Base-by-base conservation (phyloP, 192 early-diverging fungal genomes). In the Coemansia sp. region DNA sequence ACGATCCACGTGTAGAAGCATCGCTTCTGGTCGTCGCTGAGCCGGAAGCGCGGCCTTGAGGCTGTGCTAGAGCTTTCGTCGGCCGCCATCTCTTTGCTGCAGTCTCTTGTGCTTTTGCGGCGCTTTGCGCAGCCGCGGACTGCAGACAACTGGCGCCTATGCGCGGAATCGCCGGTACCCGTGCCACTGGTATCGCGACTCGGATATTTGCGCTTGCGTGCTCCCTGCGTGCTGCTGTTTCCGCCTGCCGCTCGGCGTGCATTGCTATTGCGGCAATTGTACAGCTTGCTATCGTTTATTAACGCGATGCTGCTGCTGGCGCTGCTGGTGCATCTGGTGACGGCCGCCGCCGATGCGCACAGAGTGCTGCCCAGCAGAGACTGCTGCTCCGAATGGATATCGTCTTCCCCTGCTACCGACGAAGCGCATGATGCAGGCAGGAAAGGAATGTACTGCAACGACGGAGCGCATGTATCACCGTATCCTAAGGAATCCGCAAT, bases 1-100 rank as follows among this genome's bases (percentile, higher is more conserved):
- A 76, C 41, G 6, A 79, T 30, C 62, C 58, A 79, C 36, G 24
- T 15, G 56, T 74, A 79, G 51, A 71, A 52, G 0, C 9, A n/a
- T 1, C 56, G 59, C 34, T 68, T 63, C 49, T 71, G 64, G 15
- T 26, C 30, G n/a, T 26, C 45, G 3, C 63, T 59, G 34, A 59
- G 57, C 5, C 57, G 57, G 35, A 26, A 53, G 10, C 51, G 51
- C 23, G 6, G 4, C 7, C 12, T 53, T 10, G 51, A 1, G 3
- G 30, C 30, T 3, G 30, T 30, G 30, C 30, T 30, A 10, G 51
- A 1, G 3, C 9, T 23, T 0, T 21, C 6, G 51, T 46, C 44
- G 16, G 21, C 23, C n/a, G 30, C 12, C 3, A 0, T 41, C 11
- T 2, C 10, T 44, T 62, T 20, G 60, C 20, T 62, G 41, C 21